Conservation (phyloP, 495 filamentous ascomycete genomes). For the Tuber microsphaerosporum region DNA sequence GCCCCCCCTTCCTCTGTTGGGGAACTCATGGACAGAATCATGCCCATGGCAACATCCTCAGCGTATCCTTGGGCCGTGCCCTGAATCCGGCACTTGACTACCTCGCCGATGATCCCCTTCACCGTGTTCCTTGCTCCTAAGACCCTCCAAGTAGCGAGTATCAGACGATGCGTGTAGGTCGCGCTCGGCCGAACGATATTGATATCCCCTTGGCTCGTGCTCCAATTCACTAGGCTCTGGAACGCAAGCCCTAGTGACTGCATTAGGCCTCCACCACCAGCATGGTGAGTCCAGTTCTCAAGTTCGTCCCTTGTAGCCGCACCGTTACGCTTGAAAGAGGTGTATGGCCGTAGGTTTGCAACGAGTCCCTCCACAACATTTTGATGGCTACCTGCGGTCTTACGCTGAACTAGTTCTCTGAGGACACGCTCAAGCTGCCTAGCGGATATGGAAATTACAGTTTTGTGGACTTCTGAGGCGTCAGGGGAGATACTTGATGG, state of each 20-base stretch:
- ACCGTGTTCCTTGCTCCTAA: conserved; percentile 62
- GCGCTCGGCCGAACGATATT: conserved; percentile 61
- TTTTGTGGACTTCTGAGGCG: conserved; percentile 68
- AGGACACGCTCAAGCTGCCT: conserved; percentile 69
- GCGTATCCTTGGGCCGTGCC: conserved; percentile 28
- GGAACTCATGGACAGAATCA: conserved; percentile 23
- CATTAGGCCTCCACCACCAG: conserved; percentile 54
- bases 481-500: conserved; percentile 73
- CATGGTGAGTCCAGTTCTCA: conserved; percentile 62
- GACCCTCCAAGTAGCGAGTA: conserved; percentile 59
- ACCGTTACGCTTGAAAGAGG: conserved; percentile 53
- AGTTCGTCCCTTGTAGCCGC: conserved; percentile 65
- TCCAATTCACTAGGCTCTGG: conserved; percentile 67
- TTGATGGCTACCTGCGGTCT: conserved; percentile 50
- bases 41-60: conserved; percentile 28
- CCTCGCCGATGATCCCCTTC: conserved; percentile 59
- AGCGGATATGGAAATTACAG: conserved; percentile 75
- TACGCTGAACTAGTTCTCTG: conserved; percentile 60
- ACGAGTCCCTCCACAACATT: conserved; percentile 53
- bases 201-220: conserved; percentile 47
- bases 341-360: conserved; percentile 62
- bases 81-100: conserved; percentile 51
- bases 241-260: conserved; percentile 59
- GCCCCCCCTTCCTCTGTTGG: conserved; percentile 15
- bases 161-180: conserved; percentile 70